phyloP scores from a whole-genome alignment of 2,329 filamentous ascomycete species.

The Fusarium ambrosium region DNA sequence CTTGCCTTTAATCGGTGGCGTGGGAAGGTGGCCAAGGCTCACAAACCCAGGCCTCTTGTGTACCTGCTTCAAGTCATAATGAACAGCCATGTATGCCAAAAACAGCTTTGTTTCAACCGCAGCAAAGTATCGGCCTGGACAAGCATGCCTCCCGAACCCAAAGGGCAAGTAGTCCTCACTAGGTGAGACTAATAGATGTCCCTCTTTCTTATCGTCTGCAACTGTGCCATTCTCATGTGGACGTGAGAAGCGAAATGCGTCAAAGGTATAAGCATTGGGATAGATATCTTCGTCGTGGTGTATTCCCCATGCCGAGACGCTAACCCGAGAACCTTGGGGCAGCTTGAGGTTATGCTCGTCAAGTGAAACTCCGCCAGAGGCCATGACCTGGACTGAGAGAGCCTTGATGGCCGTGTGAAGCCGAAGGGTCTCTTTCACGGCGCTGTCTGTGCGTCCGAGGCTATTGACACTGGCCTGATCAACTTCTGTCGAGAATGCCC shows the following conservation, averaged over 20 bases:
- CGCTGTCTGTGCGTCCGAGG: neutral
- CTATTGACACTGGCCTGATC: neutral
- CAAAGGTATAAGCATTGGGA: neutral
- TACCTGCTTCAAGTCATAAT: neutral
- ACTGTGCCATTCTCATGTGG: neutral
- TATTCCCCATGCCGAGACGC: neutral
- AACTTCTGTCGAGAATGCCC: accelerated
- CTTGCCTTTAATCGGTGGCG: neutral
- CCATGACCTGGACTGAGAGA: neutral
- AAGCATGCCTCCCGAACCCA: neutral
- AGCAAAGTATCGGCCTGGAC: neutral
- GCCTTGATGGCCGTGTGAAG: neutral
- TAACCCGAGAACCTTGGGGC: neutral
- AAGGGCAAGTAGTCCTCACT: neutral
- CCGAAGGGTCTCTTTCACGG: constrained; percentile 8
- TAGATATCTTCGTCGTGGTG: neutral
- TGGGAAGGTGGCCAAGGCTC: neutral
- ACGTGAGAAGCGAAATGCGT: neutral
- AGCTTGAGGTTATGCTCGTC: neutral
- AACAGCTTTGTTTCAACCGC: neutral
- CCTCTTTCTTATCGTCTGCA: neutral
- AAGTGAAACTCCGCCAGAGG: accelerated
- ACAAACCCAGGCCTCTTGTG: neutral
- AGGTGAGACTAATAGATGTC: neutral
- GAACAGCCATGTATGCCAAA: neutral